phyloP scores from a whole-genome alignment of 148 eudicot species.

The Gaultheria prostrata region DNA sequence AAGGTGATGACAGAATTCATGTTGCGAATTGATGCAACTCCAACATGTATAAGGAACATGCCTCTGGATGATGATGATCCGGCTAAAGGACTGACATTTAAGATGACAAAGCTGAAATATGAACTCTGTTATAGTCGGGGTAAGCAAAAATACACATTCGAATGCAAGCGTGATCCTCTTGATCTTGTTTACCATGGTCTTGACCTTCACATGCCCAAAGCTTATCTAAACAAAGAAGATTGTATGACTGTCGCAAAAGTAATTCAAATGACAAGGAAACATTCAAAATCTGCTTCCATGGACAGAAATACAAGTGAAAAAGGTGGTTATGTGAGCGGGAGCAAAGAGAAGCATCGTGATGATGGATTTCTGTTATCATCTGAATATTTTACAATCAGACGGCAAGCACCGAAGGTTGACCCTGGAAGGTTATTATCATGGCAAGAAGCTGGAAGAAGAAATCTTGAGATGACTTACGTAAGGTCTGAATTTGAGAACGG shows the following conservation, averaged over 20 bases:
- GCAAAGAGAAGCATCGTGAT: constrained; percentile 76
- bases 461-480: constrained; percentile 89
- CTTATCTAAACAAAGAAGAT: constrained; percentile 63
- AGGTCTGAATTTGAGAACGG: constrained; percentile 96
- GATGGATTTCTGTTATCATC: constrained; percentile 93
- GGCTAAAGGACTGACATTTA: constrained; percentile 85
- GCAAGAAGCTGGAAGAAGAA: constrained; percentile 98
- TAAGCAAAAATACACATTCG: constrained; percentile 81
- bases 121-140: constrained; percentile 84
- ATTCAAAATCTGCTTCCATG: constrained; percentile 66
- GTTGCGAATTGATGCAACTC: constrained; percentile 89
- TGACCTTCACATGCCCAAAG: constrained; percentile 93
- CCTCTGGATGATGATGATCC: constrained; percentile 96
- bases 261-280: constrained; percentile 70
- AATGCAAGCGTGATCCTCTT: constrained; percentile 82
- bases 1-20: constrained; percentile 96
- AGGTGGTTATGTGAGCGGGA: constrained; percentile 31
- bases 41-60: constrained; percentile 79
- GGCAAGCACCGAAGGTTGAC: constrained; percentile 93
- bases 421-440: constrained; percentile 84
- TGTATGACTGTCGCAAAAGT: constrained; percentile 56
- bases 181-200: constrained; percentile 94
- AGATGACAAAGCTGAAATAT: constrained; percentile 77
- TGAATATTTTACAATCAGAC: constrained; percentile 91
- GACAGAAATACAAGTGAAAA: constrained; percentile 55